Evolutionary conservation across 2,329 filamentous ascomycete species (phyloP).

Genomic region (Microdochium nivale): DNA sequence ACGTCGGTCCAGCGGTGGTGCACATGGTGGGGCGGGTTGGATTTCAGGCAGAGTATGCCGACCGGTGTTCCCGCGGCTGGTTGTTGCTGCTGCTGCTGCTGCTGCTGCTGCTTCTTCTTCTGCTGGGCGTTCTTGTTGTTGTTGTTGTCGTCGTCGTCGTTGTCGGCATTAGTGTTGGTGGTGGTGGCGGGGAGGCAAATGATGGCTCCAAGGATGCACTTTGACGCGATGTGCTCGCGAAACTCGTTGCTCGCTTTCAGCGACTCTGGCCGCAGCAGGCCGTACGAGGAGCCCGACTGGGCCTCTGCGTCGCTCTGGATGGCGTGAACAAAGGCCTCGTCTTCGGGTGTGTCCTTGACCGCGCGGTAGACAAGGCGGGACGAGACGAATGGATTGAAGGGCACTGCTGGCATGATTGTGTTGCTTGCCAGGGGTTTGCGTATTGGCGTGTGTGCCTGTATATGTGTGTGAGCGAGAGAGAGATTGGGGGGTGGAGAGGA

Average conservation of each 20-base stretch:
- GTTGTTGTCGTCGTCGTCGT: background rate
- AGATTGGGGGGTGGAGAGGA: too few relatives aligned
- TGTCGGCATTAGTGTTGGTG: constrained; percentile 2
- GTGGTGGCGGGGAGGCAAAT: constrained; percentile 21
- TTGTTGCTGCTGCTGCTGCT: constrained; percentile 3
- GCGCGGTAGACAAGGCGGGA: constrained; percentile 26
- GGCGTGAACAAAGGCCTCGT: constrained; percentile 18
- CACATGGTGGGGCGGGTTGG: constrained; percentile 10
- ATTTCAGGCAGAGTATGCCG: constrained; percentile 20
- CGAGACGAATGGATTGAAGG: constrained; percentile 23
- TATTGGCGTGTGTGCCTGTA: too few relatives aligned
- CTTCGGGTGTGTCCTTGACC: constrained; percentile 21
- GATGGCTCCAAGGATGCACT: constrained; percentile 23
- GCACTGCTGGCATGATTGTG: constrained; percentile 11
- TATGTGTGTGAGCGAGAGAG: too few relatives aligned
- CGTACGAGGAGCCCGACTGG: constrained; percentile 16
- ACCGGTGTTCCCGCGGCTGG: constrained; percentile 13
- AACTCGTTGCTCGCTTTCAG: constrained; percentile 16
- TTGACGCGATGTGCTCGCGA: constrained; percentile 16
- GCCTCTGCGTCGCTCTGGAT: constrained; percentile 19
- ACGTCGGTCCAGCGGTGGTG: constrained; percentile 33
- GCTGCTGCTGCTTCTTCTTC: background rate
- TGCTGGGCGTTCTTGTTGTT: background rate
- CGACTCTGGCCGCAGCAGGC: constrained; percentile 19
- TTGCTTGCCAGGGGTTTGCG: too few relatives aligned